Conservation (phyloP, 169 alveolate species). For the Plasmodium billcollinsi region DNA sequence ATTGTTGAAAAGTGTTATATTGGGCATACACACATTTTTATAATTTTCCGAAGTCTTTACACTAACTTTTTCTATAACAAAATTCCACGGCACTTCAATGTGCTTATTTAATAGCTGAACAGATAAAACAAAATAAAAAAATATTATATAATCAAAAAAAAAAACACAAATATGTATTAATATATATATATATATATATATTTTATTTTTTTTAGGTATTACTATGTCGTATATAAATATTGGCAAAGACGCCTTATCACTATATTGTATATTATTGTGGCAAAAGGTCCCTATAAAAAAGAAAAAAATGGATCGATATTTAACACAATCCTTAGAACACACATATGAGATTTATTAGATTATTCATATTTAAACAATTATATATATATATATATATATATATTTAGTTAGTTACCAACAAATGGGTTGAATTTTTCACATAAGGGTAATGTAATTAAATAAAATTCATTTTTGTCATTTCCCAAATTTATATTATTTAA, state of each 20-base stretch:
- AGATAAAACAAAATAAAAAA: background rate
- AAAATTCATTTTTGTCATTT: constrained; percentile 67
- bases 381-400: background rate
- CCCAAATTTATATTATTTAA: constrained; percentile 54
- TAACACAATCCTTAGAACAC: background rate
- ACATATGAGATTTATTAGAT: too few species aligned
- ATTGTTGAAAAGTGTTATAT: background rate
- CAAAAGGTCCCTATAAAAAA: constrained; percentile 59
- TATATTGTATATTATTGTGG: constrained; percentile 59
- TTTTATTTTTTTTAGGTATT: background rate
- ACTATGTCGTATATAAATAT: constrained; percentile 69
- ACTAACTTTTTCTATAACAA: constrained; percentile 63
- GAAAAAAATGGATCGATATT: background rate
- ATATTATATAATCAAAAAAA: background rate
- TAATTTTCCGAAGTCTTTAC: constrained; percentile 14
- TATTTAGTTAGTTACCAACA: constrained; percentile 11
- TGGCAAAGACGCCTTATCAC: constrained; percentile 67
- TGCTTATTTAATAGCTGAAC: constrained; percentile 39
- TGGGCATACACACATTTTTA: constrained; percentile 34
- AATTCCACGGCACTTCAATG: constrained; percentile 74
- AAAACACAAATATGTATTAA: background rate
- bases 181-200: background rate
- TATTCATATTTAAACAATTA: too few species aligned
- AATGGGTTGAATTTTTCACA: constrained; percentile 71
- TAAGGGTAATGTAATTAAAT: constrained; percentile 50